Base-by-base conservation (phyloP, 345 rosid species). In the Schrenkiella parvula region DNA sequence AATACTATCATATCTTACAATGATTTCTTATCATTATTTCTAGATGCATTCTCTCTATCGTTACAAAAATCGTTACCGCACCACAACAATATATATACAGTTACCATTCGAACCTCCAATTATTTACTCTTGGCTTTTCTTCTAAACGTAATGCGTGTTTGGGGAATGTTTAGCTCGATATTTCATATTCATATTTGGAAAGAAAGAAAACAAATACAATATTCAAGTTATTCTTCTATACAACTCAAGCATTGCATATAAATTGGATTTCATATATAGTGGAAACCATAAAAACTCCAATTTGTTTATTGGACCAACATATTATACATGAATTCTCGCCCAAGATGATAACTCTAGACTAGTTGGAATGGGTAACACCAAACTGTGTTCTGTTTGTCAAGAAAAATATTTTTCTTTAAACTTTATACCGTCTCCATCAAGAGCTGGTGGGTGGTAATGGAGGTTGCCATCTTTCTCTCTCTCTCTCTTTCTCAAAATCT, bases 361-460 rank as follows among this genome's bases (percentile, higher is more conserved):
- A 56, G 41, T 18, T 57, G 5, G 43, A 57, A 32, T 2, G 8
- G 23, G 17, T 17, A 17, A 34, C 26, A 56, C 15, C 26, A 34
- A 56, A n/a, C 32, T 32, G 13, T 57, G 22, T 0, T 1, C 28
- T 50, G 62, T 53, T 48, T 14, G 17, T 13, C 15, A 26, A 52
- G 1, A 50, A n/a, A 25, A 11, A 37, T 19, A 32, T 53, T 34
- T 39, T 5, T 38, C 6, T 38, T 37, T 6, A 29, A 29, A 11
- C 47, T 17, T 46, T 46, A 13, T 46, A 71, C 51, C 11, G 91
- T 83, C 95, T 72, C 84, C 58, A 80, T 87, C 92, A 86, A 80
- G 82, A 66, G 85, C 85, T 79, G 95, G 90, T 89, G 80, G 85
- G 59, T 64, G 68, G 77, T 71, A 54, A 71, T 43, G 35, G 41